Conservation (phyloP, 495 filamentous ascomycete genomes). For the Talaromyces trachyspermus region DNA sequence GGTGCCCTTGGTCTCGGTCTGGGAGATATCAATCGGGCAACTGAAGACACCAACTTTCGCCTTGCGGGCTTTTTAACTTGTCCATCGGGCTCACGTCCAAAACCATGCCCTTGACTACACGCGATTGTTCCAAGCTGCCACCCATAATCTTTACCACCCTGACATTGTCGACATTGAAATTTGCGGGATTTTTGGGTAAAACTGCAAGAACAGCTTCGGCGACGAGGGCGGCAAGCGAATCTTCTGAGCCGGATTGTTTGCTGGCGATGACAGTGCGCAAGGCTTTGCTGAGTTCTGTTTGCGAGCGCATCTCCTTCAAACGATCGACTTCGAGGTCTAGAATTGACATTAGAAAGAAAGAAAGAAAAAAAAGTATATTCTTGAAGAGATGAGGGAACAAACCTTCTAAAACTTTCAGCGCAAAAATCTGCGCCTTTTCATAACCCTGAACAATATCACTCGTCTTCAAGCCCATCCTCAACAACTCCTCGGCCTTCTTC, state of each 20-base stretch:
- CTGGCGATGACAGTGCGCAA: conserved; percentile 91
- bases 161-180: conserved; percentile 99
- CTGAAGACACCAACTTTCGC: conserved; percentile 96
- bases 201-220: conserved; percentile 91
- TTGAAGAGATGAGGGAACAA: conserved; percentile 20
- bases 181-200: conserved; percentile 90
- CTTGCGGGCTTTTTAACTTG: conserved; percentile 80
- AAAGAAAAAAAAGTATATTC: neutral
- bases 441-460: conserved; percentile 94
- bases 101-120: conserved; percentile 99
- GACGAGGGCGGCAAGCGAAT: conserved; percentile 76
- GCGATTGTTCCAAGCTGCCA: conserved; percentile 83
- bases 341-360: conserved; percentile 5
- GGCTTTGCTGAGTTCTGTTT: conserved; percentile 84
- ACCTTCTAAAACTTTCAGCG: conserved; percentile 76
- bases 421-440: conserved; percentile 86
- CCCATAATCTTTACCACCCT: conserved; percentile 99
- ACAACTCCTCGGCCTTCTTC: conserved; percentile 92
- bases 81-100: conserved; percentile 85
- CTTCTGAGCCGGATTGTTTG: conserved; percentile 92
- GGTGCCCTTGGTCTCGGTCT: conserved; percentile 99
- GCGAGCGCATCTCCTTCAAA: conserved; percentile 71
- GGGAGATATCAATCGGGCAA: conserved; percentile 89
- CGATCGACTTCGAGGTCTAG: conserved; percentile 83
- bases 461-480: conserved; percentile 93